Percentiles rank a stretch among this genome's conserved stretches.
These are phyloP conservation scores for Cercospora sp. DNA, from an alignment of 2,329 filamentous ascomycete genomes.

Conservation along the genomic window DNA sequence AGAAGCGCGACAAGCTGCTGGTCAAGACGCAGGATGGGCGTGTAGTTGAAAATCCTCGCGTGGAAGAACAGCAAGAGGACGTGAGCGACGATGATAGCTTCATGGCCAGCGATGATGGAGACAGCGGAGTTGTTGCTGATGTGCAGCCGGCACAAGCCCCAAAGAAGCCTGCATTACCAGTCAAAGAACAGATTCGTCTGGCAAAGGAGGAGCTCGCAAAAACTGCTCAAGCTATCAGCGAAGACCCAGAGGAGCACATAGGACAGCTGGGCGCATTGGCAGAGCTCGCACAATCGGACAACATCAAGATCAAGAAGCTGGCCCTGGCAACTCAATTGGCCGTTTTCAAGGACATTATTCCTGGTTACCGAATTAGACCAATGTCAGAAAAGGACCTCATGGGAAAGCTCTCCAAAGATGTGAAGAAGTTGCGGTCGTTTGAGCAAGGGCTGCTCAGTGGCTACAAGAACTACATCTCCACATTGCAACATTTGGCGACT, in stretches of 20 bases:
- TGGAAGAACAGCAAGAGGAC: slow-evolving; percentile 44
- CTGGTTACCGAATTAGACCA: slow-evolving; percentile 90
- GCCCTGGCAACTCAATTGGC: slow-evolving; percentile 82
- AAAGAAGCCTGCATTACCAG: slow-evolving; percentile 64
- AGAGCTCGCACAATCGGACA: slow-evolving; percentile 67
- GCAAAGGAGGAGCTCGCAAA: slow-evolving; percentile 92
- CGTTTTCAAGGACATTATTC: slow-evolving; percentile 94
- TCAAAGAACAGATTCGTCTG: slow-evolving; percentile 75
- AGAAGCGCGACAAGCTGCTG: slow-evolving; percentile 73
- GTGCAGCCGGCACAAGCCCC: slow-evolving; percentile 49
- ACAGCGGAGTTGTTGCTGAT: slow-evolving; percentile 50
- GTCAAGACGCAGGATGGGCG: slow-evolving; percentile 82
- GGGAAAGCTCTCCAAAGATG: slow-evolving; percentile 87
- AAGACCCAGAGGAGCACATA: slow-evolving; percentile 88
- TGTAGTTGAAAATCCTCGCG: slow-evolving; percentile 54
- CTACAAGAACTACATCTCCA: slow-evolving; percentile 81
- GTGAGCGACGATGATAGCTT: slow-evolving; percentile 64
- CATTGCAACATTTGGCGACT: slow-evolving; percentile 64
- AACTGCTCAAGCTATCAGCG: slow-evolving; percentile 77
- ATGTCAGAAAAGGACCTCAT: slow-evolving; percentile 70
- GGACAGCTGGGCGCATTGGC: slow-evolving; percentile 75
- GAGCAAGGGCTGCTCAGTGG: slow-evolving; percentile 83
- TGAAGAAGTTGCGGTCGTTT: slow-evolving; percentile 76
- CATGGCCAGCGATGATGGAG: slow-evolving; percentile 56
- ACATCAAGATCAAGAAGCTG: slow-evolving; percentile 78